Conservation (phyloP, 2,329 filamentous ascomycete species). For the Cephalotrichum gorgonifer region DNA sequence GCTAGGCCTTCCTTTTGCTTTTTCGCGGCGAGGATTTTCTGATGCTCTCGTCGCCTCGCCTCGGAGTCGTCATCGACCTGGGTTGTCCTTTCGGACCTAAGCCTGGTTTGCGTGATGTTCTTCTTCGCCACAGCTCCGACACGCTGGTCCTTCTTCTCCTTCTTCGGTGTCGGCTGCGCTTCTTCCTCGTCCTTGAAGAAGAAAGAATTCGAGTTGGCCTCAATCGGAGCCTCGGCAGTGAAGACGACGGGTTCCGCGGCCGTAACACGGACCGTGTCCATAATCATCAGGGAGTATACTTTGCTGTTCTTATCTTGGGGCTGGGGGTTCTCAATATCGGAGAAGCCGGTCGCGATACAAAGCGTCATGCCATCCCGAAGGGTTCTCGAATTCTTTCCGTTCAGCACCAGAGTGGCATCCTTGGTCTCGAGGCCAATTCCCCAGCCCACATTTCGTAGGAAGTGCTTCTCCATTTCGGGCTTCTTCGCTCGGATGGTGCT, state of each 20-base stretch:
- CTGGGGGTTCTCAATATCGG: constrained; percentile 76
- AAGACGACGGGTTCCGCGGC: constrained; percentile 74
- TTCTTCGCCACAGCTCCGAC: constrained; percentile 84
- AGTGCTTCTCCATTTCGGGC: constrained; percentile 90
- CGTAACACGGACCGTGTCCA: constrained; percentile 86
- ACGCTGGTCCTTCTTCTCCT: constrained; percentile 74
- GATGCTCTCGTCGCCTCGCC: constrained; percentile 76
- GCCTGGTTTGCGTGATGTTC: constrained; percentile 88
- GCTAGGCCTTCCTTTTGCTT: constrained; percentile 84
- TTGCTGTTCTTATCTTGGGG: constrained; percentile 86
- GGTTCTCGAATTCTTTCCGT: constrained; percentile 70
- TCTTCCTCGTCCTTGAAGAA: constrained; percentile 98
- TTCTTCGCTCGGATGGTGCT: constrained; percentile 77
- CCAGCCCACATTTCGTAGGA: constrained; percentile 83
- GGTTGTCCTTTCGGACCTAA: constrained; percentile 81
- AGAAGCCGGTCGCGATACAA: constrained; percentile 79
- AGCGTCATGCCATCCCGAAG: constrained; percentile 97
- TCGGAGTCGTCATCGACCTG: constrained; percentile 87
- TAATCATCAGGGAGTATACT: constrained; percentile 79
- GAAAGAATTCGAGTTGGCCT: constrained; percentile 91
- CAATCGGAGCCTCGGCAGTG: constrained; percentile 83
- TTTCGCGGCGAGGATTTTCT: constrained; percentile 76
- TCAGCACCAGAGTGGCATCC: constrained; percentile 74
- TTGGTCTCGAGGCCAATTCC: constrained; percentile 89
- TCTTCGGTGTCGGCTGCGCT: constrained; percentile 75